phyloP scores from a whole-genome alignment of 2,329 filamentous ascomycete genomes.

The Grosmannia penicillata region DNA sequence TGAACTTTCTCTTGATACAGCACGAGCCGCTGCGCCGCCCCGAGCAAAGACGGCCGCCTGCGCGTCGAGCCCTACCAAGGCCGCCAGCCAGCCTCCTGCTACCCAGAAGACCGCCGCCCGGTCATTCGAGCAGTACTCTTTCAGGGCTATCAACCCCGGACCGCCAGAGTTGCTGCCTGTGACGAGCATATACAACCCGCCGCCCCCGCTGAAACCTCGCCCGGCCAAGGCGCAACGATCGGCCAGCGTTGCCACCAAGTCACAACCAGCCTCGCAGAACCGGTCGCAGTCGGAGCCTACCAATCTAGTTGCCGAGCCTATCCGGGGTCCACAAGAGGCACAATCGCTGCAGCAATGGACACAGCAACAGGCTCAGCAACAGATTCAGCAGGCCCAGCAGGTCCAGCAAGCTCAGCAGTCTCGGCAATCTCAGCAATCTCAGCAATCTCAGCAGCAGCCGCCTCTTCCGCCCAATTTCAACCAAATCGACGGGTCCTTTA shows the following conservation, averaged over 20 bases:
- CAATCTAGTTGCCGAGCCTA: not conserved
- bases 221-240: slow-evolving; percentile 3
- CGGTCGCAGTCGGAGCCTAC: slow-evolving; percentile 9
- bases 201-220: slow-evolving; percentile 7
- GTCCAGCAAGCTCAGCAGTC: not conserved
- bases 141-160: slow-evolving; percentile 26
- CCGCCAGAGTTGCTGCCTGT: slow-evolving; percentile 27
- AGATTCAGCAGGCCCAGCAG: no score
- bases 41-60: not conserved
- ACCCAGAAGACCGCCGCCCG: slow-evolving; percentile 8
- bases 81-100: slow-evolving; percentile 15
- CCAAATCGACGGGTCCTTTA: not conserved
- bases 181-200: slow-evolving; percentile 27
- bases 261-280: slow-evolving; percentile 4
- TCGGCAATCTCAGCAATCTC: not conserved
- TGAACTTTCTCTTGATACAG: slow-evolving; percentile 1
- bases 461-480: not conserved
- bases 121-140: slow-evolving; percentile 18
- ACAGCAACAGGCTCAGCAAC: not conserved
- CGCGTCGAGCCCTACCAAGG: slow-evolving; percentile 1
- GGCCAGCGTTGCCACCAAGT: not conserved
- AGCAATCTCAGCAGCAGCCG: not conserved
- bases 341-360: not conserved
- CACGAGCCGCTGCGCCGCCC: not conserved
- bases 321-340: not conserved